Evolutionary conservation across 345 rosid species (phyloP).

Genomic region (Salix koriyanagi): DNA sequence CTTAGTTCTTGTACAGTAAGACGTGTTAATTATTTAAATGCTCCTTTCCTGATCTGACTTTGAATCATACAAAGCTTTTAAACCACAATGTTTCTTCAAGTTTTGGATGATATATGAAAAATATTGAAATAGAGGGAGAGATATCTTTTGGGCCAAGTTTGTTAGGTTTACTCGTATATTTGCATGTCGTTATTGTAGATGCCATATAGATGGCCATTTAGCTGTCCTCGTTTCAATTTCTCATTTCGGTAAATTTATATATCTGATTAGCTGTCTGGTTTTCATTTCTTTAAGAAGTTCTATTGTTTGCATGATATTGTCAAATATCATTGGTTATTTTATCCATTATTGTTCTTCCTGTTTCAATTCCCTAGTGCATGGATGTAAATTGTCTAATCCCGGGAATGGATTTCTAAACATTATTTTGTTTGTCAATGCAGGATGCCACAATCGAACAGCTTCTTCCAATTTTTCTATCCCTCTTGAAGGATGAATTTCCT

Average conservation of each 20-base stretch:
- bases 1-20: background rate
- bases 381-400: background rate
- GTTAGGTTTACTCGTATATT: background rate
- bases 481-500: slow-evolving; percentile 92
- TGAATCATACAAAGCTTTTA: background rate
- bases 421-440: slow-evolving; percentile 32
- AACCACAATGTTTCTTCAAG: background rate
- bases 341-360: background rate
- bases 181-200: background rate
- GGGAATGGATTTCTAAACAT: slow-evolving; percentile 5
- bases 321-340: background rate
- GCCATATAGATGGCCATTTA: background rate
- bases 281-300: background rate
- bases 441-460: slow-evolving; percentile 96
- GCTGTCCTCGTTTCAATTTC: background rate
- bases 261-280: background rate
- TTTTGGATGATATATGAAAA: background rate
- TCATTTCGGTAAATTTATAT: background rate
- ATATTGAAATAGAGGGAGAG: background rate
- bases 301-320: background rate
- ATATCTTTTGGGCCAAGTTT: background rate
- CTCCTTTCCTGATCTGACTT: background rate
- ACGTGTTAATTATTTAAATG: background rate
- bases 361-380: background rate
- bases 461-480: slow-evolving; percentile 93